phyloP scores from a whole-genome alignment of 495 filamentous ascomycete species.

The Amniculicola lignicola region DNA sequence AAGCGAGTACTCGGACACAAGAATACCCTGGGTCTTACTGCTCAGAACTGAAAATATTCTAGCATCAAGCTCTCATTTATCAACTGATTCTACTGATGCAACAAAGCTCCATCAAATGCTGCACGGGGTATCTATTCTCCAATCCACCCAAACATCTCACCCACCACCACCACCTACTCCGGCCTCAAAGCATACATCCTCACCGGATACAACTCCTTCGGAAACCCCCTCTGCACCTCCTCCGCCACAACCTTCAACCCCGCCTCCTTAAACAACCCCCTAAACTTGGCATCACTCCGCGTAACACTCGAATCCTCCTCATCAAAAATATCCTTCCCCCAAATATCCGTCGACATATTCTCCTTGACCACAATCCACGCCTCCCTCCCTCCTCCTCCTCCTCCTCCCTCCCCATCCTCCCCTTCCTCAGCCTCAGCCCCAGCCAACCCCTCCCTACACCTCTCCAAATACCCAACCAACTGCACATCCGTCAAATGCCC shows the following conservation, averaged over 20 bases:
- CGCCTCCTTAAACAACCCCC: conserved; percentile 64
- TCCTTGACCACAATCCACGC: conserved; percentile 80
- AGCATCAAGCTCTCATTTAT: not conserved
- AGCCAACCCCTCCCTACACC: conserved; percentile 57
- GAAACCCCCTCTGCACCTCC: conserved; percentile 66
- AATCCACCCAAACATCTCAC: not conserved
- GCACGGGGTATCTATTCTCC: not conserved
- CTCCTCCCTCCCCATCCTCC: no score
- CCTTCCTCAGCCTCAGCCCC: conserved; percentile 12
- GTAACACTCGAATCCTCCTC: conserved; percentile 77
- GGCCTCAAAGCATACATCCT: conserved; percentile 39
- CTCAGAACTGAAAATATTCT: not conserved
- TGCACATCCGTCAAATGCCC: conserved; percentile 82
- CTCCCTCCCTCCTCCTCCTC: not conserved
- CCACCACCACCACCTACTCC: not conserved
- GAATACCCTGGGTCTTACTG: not conserved
- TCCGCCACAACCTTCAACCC: conserved; percentile 63
- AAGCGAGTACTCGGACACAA: not conserved
- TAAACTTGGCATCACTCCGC: conserved; percentile 66
- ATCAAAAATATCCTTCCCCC: conserved; percentile 67
- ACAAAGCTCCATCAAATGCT: not conserved
- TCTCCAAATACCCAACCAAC: conserved; percentile 62
- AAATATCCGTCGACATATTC: conserved; percentile 63
- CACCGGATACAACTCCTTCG: conserved; percentile 41
- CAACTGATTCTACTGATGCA: not conserved